Evolutionary conservation across 108 stramenopile species (phyloP), one percentile per base, ranked within the genome.

Genomic region (Conticribra weissflogii): DNA sequence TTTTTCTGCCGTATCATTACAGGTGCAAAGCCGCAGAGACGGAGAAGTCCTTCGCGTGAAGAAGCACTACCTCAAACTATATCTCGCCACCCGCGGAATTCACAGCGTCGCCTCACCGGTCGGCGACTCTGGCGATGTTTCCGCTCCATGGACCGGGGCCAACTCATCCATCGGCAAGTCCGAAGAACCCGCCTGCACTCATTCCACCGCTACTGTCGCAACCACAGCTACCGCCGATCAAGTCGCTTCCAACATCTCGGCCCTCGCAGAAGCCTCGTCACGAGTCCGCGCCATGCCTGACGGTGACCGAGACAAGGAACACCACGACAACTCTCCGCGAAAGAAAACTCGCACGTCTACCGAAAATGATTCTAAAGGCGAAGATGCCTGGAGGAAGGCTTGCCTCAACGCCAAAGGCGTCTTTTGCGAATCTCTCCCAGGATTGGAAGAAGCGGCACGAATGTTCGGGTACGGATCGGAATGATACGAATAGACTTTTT

Each of bases 391-490:
- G 80, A 57, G 66, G 30, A 21, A 34, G 30, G 29, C 63, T 2
- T 81, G 80, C 41, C 66, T 34, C 12, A 63, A 81, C 61, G 79
- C 79, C 34, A 34, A 53, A 5, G 54, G 68, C 36, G 36, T 70
- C 54, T 71, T 52, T 36, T 75, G 79, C 48, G 83, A 88, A 9
- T 60, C 57, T 41, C 81, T 94, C 7, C 93, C 93, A 3, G 86
- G 83, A 29, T 49, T 94, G 55, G 93, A 94, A 60, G 93, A 94
- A 72, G 93, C 93, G 44, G 75, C 85, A 9, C 63, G 59, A 16
- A 80, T 94, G 61, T 94, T 94, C 84, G 93, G 93, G n/a, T 94
- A 63, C 57, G 50, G 63, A 25, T 34, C 59, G 25, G 32, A 66
- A n/a, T 66, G 28, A 49, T 12, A 2, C 22, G 1, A 65, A 14